Conservation (phyloP, 2,329 filamentous ascomycete species). For the Aureobasidium sp. region DNA sequence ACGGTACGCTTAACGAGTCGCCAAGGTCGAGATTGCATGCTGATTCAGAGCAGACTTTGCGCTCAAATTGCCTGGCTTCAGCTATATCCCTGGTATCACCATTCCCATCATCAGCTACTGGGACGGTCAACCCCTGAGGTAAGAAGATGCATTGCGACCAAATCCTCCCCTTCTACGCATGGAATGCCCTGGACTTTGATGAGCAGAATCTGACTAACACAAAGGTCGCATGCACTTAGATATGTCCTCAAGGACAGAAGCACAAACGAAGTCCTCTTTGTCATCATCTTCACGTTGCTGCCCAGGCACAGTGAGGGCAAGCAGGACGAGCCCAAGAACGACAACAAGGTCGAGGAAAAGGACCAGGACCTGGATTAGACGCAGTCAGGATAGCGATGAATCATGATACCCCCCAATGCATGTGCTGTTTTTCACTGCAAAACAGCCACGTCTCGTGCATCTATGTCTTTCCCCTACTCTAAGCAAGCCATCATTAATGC, state of each 20-base stretch:
- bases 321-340: conserved; percentile 16
- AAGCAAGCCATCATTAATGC: too few species aligned
- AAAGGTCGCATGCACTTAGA: conserved; percentile 77
- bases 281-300: conserved; percentile 72
- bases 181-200: neutral
- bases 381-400: too few species aligned
- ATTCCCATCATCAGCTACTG: conserved; percentile 70
- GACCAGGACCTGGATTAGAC: neutral
- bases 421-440: too few species aligned
- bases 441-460: too few species aligned
- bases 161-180: too few species aligned
- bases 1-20: conserved; percentile 47
- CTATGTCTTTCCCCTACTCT: too few species aligned
- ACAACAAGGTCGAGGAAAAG: neutral
- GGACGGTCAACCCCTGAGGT: conserved; percentile 73
- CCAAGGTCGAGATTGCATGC: neutral
- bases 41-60: conserved; percentile 51
- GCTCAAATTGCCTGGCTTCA: conserved; percentile 57
- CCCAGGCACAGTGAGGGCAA: conserved; percentile 54
- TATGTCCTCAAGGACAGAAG: conserved; percentile 81
- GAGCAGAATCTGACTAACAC: conserved; percentile 23
- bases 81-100: conserved; percentile 54
- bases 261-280: conserved; percentile 69
- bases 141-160: conserved; percentile 32
- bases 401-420: too few species aligned